Conservation (phyloP, 495 filamentous ascomycete genomes). For the Aspergillus olivimuriae region DNA sequence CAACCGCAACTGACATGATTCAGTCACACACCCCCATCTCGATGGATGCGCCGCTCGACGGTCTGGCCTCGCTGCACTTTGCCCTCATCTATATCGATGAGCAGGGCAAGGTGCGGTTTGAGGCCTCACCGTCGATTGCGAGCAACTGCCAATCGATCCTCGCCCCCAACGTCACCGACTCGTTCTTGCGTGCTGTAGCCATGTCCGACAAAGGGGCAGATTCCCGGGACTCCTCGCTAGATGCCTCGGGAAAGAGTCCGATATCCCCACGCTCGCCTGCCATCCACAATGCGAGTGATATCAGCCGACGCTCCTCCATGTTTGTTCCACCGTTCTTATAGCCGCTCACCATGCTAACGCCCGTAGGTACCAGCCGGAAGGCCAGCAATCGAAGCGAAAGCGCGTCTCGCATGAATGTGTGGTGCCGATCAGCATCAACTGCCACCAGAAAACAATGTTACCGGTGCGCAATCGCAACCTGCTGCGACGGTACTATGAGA, state of each 20-base stretch:
- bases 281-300: background rate
- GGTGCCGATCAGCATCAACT: conserved; percentile 23
- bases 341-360: conserved; percentile 2
- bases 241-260: conserved; percentile 9
- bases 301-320: conserved; percentile 10
- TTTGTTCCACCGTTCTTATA: too few relatives aligned
- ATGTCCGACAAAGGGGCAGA: conserved; percentile 17
- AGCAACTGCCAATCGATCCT: conserved; percentile 27
- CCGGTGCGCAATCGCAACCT: conserved; percentile 46
- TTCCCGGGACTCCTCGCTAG: conserved; percentile 1
- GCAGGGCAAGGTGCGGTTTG: conserved; percentile 29
- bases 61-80: conserved; percentile 24
- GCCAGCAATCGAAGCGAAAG: conserved; percentile 14
- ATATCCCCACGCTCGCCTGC: conserved; percentile 12
- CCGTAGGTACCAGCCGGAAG: conserved; percentile 2
- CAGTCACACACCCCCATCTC: conserved; percentile 23
- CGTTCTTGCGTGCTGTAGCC: conserved; percentile 32
- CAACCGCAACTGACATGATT: background rate
- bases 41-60: conserved; percentile 19
- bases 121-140: conserved; percentile 29
- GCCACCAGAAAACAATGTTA: conserved; percentile 32
- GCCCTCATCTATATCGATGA: conserved; percentile 35
- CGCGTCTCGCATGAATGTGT: conserved; percentile 22
- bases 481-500: conserved; percentile 54
- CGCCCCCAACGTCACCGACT: conserved; percentile 28